These are phyloP conservation scores for Triticum monococcum DNA, from an alignment of 176 grass and related monocot species.

Conservation along the genomic window DNA sequence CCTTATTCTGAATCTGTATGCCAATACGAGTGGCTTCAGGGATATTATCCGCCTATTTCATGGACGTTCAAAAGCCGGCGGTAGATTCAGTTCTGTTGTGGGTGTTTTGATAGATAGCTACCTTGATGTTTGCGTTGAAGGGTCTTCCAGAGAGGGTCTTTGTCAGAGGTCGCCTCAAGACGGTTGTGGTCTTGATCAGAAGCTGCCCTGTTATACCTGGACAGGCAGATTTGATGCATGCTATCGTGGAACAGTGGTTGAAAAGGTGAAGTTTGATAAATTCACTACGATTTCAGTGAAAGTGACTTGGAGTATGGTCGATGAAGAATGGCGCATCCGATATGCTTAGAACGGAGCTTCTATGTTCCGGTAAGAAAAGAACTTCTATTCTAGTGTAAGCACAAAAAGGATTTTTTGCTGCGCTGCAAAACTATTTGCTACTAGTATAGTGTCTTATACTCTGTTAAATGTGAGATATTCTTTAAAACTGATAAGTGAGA, in stretches of 20 bases:
- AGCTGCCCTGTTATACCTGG: not conserved
- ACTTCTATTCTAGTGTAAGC: too few species aligned
- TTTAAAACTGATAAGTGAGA: too few species aligned
- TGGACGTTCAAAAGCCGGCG: not conserved
- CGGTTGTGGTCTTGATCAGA: not conserved
- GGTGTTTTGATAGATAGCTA: not conserved
- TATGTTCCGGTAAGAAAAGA: too few species aligned
- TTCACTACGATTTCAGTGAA: not conserved
- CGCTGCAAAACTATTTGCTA: too few species aligned
- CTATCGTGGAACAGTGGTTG: not conserved
- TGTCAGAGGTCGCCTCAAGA: too few species aligned
- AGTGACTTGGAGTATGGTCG: not conserved
- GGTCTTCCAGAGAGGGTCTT: not conserved
- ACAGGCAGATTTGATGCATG: not conserved
- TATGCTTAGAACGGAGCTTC: too few species aligned
- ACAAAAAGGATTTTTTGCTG: too few species aligned
- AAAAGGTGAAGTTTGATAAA: not conserved
- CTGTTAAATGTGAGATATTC: too few species aligned
- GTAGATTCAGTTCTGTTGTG: conserved; percentile 19
- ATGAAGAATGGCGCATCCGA: not conserved
- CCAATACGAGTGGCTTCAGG: conserved; percentile 25
- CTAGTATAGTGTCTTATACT: too few species aligned
- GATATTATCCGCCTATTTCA: not conserved
- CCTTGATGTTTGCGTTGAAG: conserved; percentile 21
- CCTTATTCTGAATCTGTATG: conserved; percentile 23